Evolutionary conservation across 768 basidiomycete species (phyloP), one percentile per base, ranked within the genome.

Genomic region (Clathrus columnatus): DNA sequence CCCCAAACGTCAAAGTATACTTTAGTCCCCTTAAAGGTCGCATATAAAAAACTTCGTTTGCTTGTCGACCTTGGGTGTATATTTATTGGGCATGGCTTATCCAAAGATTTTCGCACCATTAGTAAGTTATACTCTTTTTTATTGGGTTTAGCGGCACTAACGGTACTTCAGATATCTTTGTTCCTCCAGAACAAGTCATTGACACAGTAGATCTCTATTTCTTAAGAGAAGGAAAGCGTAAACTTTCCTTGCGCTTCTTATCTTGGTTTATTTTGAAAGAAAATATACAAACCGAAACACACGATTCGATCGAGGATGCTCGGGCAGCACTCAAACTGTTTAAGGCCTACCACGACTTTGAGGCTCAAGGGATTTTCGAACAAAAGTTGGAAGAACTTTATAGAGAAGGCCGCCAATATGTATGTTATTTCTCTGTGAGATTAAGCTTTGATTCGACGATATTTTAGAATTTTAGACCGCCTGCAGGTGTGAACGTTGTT

Each of bases 171-270:
- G 95, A 98, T 67, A 91, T 98, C 46, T 93, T 86, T 65, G 91
- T 99, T 10, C 95, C 95, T 0, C 91, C 93, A 0, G 84, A 88
- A 1, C 94, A 94, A 68, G 93, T 99, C 46, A 87, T 94, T 57
- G 96, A 99, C 66, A 99, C 96, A 0, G 95, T 99, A 55, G 92
- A 96, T 67, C 76, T 98, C n/a, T 99, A 93, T 69, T 96, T 89
- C 65, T 65, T 92, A 24, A 81, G 79, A 61, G 70, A 76, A 23
- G 82, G 92, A 21, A 88, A 93, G 61, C 83, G 95, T 17, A 85
- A 93, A 56, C 75, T 98, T 32, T 95, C 93, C 0, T 75, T 99
- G 20, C 83, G 91, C 7, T 99, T 97, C 71, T 76, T 98, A 23
- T 83, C 93, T 0, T 99, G 93, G 91, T 92, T 85, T 67, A 78